A percentile compares a stretch with the other conserved stretches of the same genome.
phyloP scores from a whole-genome alignment of 2,329 filamentous ascomycete species.

The Macroventuria anomochaeta region DNA sequence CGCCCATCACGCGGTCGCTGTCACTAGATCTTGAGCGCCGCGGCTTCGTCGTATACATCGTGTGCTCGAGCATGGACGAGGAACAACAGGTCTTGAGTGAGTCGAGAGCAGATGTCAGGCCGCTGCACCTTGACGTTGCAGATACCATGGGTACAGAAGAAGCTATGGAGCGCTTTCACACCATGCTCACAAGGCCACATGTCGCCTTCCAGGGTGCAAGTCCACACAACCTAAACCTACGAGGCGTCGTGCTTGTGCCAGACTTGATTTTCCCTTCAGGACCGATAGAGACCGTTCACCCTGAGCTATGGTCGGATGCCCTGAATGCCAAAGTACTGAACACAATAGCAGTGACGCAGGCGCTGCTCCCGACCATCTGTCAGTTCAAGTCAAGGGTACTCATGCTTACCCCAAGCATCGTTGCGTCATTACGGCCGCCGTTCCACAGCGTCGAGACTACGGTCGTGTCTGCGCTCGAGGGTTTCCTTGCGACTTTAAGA shows the following conservation, averaged over 20 bases:
- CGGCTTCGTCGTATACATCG: constrained; percentile 92
- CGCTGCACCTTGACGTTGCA: constrained; percentile 81
- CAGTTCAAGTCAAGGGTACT: constrained; percentile 70
- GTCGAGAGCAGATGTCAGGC: constrained; percentile 79
- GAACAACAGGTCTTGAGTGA: constrained; percentile 79
- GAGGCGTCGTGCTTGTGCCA: constrained; percentile 83
- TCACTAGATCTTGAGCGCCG: constrained; percentile 86
- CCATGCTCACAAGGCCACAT: constrained; percentile 76
- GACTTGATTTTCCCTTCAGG: constrained; percentile 78
- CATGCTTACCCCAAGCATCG: constrained; percentile 79
- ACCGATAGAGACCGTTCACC: constrained; percentile 82
- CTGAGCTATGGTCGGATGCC: constrained; percentile 84
- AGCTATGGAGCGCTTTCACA: constrained; percentile 74
- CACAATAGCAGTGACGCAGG: constrained; percentile 85
- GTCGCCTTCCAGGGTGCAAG: constrained; percentile 77
- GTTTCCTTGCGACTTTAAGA: constrained; percentile 80
- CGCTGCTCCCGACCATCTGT: constrained; percentile 69
- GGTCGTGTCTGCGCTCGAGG: constrained; percentile 83
- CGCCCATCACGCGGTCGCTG: constrained; percentile 83
- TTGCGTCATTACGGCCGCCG: constrained; percentile 78
- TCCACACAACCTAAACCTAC: constrained; percentile 76
- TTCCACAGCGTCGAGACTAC: constrained; percentile 87
- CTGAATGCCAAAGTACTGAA: constrained; percentile 91
- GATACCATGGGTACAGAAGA: constrained; percentile 73
- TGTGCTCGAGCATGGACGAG: constrained; percentile 84